phyloP scores from a whole-genome alignment of 805 yeast genomes.

The Zygosaccharomyces bisporus region DNA sequence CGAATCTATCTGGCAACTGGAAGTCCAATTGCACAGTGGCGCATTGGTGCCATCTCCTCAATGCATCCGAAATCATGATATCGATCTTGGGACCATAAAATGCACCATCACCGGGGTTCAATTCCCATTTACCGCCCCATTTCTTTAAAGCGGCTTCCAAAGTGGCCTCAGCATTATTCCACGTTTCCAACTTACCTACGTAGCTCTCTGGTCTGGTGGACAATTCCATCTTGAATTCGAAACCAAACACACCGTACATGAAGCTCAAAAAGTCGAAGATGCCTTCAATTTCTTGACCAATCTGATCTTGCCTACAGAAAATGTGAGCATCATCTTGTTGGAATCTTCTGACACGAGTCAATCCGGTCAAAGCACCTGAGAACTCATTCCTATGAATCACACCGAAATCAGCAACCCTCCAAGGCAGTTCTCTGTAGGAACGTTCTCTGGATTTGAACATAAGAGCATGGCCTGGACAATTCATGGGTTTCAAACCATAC shows the following conservation, averaged over 20 bases:
- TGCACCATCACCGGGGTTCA: constrained; percentile 97
- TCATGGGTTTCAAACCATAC: constrained; percentile 93
- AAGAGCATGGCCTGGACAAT: constrained; percentile 90
- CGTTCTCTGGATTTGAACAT: constrained; percentile 90
- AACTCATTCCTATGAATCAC: constrained; percentile 96
- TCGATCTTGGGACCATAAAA: constrained; percentile 96
- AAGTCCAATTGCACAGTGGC: constrained; percentile 98
- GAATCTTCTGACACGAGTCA: constrained; percentile 97
- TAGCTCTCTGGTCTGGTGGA: constrained; percentile 96
- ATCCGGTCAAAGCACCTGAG: constrained; percentile 89
- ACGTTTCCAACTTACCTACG: constrained; percentile 89
- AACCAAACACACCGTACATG: constrained; percentile 88
- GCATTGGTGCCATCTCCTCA: constrained; percentile 97
- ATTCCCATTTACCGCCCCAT: constrained; percentile 89
- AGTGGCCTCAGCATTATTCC: constrained; percentile 88
- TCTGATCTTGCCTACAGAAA: constrained; percentile 91
- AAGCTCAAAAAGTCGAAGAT: constrained; percentile 81
- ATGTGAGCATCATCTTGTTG: constrained; percentile 99
- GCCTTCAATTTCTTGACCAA: constrained; percentile 76
- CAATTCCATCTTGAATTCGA: constrained; percentile 93
- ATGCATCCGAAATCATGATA: constrained; percentile 90
- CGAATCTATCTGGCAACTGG: constrained; percentile 95
- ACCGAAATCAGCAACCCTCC: constrained; percentile 98
- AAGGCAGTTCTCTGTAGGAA: constrained; percentile 94
- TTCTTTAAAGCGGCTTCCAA: constrained; percentile 76